Conservation (phyloP, 2,329 filamentous ascomycete genomes). For the Talaromyces sp. region DNA sequence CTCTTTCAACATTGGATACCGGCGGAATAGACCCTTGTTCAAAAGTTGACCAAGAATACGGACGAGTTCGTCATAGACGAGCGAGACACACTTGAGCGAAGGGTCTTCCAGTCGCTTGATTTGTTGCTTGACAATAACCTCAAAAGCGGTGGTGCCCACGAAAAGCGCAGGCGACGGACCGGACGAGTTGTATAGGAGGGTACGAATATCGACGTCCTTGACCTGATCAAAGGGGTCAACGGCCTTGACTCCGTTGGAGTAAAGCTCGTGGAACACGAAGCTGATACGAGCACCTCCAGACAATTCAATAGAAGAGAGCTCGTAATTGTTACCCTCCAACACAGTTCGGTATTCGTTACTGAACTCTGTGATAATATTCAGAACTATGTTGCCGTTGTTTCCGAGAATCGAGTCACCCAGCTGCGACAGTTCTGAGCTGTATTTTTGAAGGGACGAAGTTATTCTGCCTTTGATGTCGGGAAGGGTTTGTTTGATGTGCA, state of each 20-base stretch:
- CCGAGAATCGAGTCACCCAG: slow-evolving; percentile 93
- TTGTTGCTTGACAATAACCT: slow-evolving; percentile 97
- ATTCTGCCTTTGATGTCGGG: slow-evolving; percentile 98
- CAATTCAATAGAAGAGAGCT: slow-evolving; percentile 88
- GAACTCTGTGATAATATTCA: slow-evolving; percentile 99
- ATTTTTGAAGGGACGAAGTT: slow-evolving; percentile 88
- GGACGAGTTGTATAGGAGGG: slow-evolving; percentile 98
- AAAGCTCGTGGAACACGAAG: slow-evolving; percentile 98
- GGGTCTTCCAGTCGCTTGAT: slow-evolving; percentile 96
- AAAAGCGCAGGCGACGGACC: slow-evolving; percentile 95
- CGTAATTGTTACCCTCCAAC: slow-evolving; percentile 92
- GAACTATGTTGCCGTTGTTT: slow-evolving; percentile 91
- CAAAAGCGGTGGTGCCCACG: slow-evolving; percentile 96
- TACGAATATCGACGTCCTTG: slow-evolving; percentile 96
- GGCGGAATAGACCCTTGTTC: slow-evolving; percentile 80
- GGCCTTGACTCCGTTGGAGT: slow-evolving; percentile 95
- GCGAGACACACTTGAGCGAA: slow-evolving; percentile 91
- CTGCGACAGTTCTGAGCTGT: slow-evolving; percentile 71
- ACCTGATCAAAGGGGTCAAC: slow-evolving; percentile 96
- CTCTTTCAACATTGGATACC: slow-evolving; percentile 93
- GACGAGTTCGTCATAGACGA: slow-evolving; percentile 96
- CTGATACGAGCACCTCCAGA: slow-evolving; percentile 97
- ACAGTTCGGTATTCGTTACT: slow-evolving; percentile 96
- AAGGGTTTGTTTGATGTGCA: slow-evolving; percentile 99
- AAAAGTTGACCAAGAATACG: slow-evolving; percentile 89